These are phyloP conservation scores for Stentor coeruleus DNA, from an alignment of 73 alveolate genomes.

Conservation along the genomic window DNA sequence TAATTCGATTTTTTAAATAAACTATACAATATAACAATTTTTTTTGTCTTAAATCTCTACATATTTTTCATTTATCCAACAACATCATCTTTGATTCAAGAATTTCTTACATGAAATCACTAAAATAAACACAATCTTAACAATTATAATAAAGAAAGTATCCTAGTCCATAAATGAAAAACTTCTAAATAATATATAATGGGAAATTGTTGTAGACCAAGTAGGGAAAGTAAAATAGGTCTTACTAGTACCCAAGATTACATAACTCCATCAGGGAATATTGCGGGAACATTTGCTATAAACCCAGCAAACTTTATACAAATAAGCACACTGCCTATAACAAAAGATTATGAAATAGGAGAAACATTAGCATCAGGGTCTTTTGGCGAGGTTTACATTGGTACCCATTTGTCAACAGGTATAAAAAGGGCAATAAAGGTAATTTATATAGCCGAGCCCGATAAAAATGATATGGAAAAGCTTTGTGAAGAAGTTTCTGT, in stretches of 20 bases:
- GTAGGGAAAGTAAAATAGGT: not conserved
- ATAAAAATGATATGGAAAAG: not conserved
- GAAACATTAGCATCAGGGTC: conserved; percentile 36
- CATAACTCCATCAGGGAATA: not conserved
- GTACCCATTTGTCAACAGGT: conserved; percentile 40
- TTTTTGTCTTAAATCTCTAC: too few relatives aligned
- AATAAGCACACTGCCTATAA: not conserved
- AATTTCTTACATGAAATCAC: too few relatives aligned
- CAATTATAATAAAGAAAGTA: too few relatives aligned
- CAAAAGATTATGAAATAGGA: conserved; percentile 29
- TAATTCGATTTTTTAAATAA: too few relatives aligned
- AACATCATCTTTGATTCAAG: too few relatives aligned
- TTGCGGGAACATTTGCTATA: too few relatives aligned
- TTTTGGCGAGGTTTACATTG: conserved; percentile 38
- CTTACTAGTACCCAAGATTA: not conserved
- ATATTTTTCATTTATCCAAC: too few relatives aligned
- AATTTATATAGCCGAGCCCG: not conserved
- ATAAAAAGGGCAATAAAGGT: conserved; percentile 37
- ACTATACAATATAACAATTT: too few relatives aligned
- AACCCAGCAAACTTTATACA: not conserved
- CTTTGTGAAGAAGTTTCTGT: conserved; percentile 41
- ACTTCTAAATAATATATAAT: too few relatives aligned
- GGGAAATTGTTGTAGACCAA: not conserved
- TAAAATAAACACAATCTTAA: too few relatives aligned
- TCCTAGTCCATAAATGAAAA: too few relatives aligned